phyloP scores from a whole-genome alignment of 495 filamentous ascomycete species.

The Penicillium bovifimosum region DNA sequence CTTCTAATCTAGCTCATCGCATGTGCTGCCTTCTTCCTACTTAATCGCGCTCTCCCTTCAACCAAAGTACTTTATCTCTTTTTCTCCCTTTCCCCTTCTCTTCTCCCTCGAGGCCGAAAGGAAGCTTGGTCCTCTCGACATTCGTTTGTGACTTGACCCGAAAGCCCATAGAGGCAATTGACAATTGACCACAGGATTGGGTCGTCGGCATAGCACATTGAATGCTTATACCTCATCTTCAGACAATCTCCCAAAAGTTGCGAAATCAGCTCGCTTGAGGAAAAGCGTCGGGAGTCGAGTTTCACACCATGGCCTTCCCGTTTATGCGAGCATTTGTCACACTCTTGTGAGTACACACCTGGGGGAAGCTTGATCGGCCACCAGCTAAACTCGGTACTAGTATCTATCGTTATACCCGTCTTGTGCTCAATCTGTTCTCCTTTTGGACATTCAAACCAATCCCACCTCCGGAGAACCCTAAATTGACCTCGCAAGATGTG shows the following conservation, averaged over 20 bases:
- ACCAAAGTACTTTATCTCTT: constrained; percentile 1
- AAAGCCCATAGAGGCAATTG: not conserved
- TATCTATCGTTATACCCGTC: constrained; percentile 58
- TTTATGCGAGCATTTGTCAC: constrained; percentile 44
- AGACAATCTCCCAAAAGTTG: not conserved
- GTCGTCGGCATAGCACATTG: not conserved
- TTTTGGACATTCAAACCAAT: constrained; percentile 62
- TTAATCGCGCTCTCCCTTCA: constrained; percentile 13
- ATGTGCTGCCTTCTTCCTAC: constrained; percentile 11
- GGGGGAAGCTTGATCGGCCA: not conserved
- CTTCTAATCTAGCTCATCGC: constrained; percentile 6
- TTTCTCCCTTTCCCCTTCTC: constrained; percentile 13
- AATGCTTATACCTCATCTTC: not conserved
- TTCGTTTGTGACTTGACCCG: constrained; percentile 18
- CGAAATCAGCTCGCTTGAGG: not conserved
- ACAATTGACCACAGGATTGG: constrained; percentile 1
- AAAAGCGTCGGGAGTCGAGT: not conserved
- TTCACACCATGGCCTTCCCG: constrained; percentile 38
- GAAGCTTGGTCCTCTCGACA: constrained; percentile 24
- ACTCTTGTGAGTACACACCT: constrained; percentile 42
- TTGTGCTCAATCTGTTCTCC: constrained; percentile 59
- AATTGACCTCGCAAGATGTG: constrained; percentile 62
- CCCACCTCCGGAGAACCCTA: constrained; percentile 55
- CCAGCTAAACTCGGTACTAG: constrained; percentile 27
- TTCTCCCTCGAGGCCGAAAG: constrained; percentile 16